Base-by-base conservation (phyloP, 352 stramenopile genomes). In the Phytophthora palmivora region DNA sequence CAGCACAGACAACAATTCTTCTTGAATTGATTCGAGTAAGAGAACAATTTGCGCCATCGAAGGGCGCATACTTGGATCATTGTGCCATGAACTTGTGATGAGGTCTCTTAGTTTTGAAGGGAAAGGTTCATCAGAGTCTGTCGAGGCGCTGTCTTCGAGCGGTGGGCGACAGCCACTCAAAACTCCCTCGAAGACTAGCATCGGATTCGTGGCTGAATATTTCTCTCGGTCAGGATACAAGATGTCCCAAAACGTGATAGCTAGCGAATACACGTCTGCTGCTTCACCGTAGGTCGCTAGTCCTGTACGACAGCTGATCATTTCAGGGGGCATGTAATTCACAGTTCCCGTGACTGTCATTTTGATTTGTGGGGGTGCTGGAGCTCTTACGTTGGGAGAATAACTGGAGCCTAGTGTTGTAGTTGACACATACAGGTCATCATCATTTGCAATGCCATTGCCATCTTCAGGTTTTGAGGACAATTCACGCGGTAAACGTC, bases 211-310 rank as follows among this genome's bases (percentile, higher is more conserved):
- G 2, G 49, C 33, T 0, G 74, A 48, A 41, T 88, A 93, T 52
- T 87, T 91, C 24, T 67, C 64, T 18, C 44, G 48, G 14, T 74
- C 70, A 0, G 81, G 81, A 36, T 87, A 70, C 50, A 87, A 39
- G 26, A 94, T 85, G 30, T 92, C 82, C 84, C 86, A 94, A 32
- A 92, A 74, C 2, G 82, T 91, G 43, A 93, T 82, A 24, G 51
- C 84, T 26, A 94, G 55, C 6, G 76, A 84, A 57, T 91, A 94
- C 4, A 94, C 67, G 28, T 94, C 86, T 0, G 86, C 83, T 18
- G 77, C 73, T 60, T 91, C 76, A 1, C 69, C 79, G 50, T 94
- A 94, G 0, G 53, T 63, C 0, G 75, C 77, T 21, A 83, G 18
- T 6, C 81, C 81, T 19, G 67, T 72, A 21, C 75, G 60, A 26